Percentiles rank a stretch among this genome's conserved stretches.
Evolutionary conservation across 83 land plant genomes (phyloP).

Genomic region (Picea engelmannii): DNA sequence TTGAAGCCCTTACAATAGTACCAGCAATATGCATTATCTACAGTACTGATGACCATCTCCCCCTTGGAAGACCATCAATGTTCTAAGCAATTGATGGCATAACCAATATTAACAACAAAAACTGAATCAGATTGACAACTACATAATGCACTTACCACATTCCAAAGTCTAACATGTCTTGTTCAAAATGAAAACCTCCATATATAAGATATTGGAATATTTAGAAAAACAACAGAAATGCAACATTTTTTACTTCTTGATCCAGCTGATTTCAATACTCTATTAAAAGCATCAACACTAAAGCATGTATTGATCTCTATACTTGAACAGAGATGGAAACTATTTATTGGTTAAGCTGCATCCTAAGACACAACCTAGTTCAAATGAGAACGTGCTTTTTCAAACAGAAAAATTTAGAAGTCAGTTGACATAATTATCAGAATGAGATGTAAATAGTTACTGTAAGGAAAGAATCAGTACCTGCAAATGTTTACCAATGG

Average conservation of each 20-base stretch:
- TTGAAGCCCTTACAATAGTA: too few species aligned
- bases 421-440: not conserved
- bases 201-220: not conserved
- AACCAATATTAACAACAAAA: not conserved
- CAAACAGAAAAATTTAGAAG: not conserved
- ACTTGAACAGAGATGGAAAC: not conserved
- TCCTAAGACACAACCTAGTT: not conserved
- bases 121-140: not conserved
- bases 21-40: not conserved
- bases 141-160: not conserved
- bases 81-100: not conserved
- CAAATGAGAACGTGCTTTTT: constrained; percentile 8
- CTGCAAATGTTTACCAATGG: constrained; percentile 95
- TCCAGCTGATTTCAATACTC: not conserved
- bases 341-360: not conserved
- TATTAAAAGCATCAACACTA: not conserved
- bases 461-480: constrained; percentile 24
- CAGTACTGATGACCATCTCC: not conserved
- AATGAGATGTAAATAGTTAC: not conserved
- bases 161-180: not conserved
- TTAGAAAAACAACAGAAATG: not conserved
- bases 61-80: not conserved
- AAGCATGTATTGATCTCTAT: not conserved
- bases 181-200: not conserved
- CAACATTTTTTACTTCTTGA: not conserved